phyloP scores from a whole-genome alignment of 2,329 filamentous ascomycete genomes.

The Paraconiothyrium brasiliense region DNA sequence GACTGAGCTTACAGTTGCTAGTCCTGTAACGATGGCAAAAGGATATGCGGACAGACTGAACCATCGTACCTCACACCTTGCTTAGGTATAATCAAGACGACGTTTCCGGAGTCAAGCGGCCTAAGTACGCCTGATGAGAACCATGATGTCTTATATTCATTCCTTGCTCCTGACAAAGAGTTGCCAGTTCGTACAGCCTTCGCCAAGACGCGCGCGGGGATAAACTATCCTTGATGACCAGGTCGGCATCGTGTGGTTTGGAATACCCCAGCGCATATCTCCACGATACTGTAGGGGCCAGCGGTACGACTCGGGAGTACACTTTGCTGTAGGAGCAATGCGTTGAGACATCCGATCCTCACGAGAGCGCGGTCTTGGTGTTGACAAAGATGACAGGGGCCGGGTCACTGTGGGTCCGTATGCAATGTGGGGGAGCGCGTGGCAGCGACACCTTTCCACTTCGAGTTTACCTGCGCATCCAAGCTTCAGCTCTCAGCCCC shows the following conservation, averaged over 20 bases:
- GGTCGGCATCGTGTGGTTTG: not conserved
- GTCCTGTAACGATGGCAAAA: too few relatives aligned
- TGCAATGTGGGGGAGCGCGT: slow-evolving; percentile 22
- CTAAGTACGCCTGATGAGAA: too few relatives aligned
- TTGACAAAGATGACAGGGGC: slow-evolving; percentile 1
- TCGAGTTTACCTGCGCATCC: slow-evolving; percentile 15
- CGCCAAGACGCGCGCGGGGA: not conserved
- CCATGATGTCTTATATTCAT: too few relatives aligned
- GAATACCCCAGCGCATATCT: not conserved
- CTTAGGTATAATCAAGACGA: too few relatives aligned
- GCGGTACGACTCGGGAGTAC: not conserved
- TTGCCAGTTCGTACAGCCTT: not conserved
- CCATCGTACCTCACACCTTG: too few relatives aligned
- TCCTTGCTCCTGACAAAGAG: too few relatives aligned
- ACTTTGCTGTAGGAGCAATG: not conserved
- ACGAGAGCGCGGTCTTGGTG: slow-evolving; percentile 1
- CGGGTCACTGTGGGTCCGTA: not conserved
- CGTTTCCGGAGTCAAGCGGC: too few relatives aligned
- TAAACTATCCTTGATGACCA: too few relatives aligned
- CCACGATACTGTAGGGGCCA: not conserved
- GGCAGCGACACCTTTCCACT: slow-evolving; percentile 31
- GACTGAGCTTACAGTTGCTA: too few relatives aligned
- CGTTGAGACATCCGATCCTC: not conserved
- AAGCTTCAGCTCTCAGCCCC: slow-evolving; percentile 43
- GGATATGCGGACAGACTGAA: too few relatives aligned